These are phyloP conservation scores for Sphaerosporella brunnea DNA, from an alignment of 495 filamentous ascomycete species.

Conservation along the genomic window DNA sequence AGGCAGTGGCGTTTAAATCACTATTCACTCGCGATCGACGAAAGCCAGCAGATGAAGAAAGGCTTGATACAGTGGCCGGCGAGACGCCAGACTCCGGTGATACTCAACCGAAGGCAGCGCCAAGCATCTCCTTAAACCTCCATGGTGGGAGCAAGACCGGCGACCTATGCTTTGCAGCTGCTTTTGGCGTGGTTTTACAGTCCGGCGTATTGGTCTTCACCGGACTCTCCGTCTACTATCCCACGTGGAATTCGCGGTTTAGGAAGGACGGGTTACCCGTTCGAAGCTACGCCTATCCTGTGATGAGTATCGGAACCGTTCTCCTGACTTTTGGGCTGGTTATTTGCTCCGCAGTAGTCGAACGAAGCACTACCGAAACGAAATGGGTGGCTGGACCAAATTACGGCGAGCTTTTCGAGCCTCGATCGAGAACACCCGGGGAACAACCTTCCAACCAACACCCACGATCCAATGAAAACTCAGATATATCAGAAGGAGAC, in stretches of 20 bases:
- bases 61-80: not conserved
- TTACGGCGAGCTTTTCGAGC: not conserved
- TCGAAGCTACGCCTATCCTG: conserved; percentile 5
- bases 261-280: conserved; percentile 3
- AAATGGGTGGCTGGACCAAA: not conserved
- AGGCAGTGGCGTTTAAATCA: not conserved
- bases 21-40: not conserved
- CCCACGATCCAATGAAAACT: no score
- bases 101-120: not conserved
- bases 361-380: conserved; percentile 11
- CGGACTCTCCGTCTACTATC: conserved; percentile 2
- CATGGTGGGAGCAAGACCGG: not conserved
- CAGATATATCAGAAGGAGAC: no score
- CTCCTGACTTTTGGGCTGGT: conserved; percentile 11
- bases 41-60: not conserved
- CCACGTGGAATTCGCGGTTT: not conserved
- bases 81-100: not conserved
- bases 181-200: conserved; percentile 12
- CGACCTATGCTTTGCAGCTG: conserved; percentile 6
- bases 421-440: not conserved
- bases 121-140: conserved; percentile 11
- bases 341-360: conserved; percentile 14
- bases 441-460: not conserved
- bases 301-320: conserved; percentile 9
- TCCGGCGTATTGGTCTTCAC: conserved; percentile 10